These are phyloP conservation scores for Urtica urens DNA, from an alignment of 306 rosid genomes.

Conservation along the genomic window DNA sequence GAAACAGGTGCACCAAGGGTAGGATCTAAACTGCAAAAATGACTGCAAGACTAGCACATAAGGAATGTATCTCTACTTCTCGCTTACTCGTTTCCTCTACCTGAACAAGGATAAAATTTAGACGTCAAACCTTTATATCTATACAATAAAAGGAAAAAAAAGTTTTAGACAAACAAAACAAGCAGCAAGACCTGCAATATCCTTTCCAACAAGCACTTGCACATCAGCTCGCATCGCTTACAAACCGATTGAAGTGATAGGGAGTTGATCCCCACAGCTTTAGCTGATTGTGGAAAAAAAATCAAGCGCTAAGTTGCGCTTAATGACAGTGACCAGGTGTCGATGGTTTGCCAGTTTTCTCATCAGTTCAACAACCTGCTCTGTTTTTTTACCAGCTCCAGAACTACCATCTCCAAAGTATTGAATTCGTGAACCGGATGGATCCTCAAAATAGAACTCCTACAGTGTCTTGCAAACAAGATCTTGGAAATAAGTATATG, in stretches of 20 bases:
- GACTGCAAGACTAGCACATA: constrained; percentile 86
- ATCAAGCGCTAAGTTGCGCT: constrained; percentile 89
- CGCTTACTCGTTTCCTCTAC: constrained; percentile 66
- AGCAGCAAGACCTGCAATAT: constrained; percentile 62
- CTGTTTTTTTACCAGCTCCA: constrained; percentile 75
- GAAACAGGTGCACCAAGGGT: constrained; percentile 85
- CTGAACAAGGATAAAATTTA: constrained; percentile 33
- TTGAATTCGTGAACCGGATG: constrained; percentile 52
- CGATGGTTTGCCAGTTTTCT: constrained; percentile 78
- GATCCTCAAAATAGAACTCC: constrained; percentile 99
- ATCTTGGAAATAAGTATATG: constrained; percentile 46
- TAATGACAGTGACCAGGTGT: constrained; percentile 74
- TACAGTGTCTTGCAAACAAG: constrained; percentile 95
- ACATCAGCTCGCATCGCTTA: constrained; percentile 92
- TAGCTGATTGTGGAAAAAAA: constrained; percentile 89
- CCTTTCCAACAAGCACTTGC: constrained; percentile 93
- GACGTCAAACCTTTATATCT: constrained; percentile 10
- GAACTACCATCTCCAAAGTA: constrained; percentile 79
- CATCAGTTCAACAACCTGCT: constrained; percentile 88
- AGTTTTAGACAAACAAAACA: neutral
- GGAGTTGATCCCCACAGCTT: constrained; percentile 85
- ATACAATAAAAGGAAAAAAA: constrained; percentile 1
- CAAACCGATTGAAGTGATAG: constrained; percentile 67
- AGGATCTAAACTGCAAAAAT: constrained; percentile 88
- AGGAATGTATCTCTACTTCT: constrained; percentile 66